Base-by-base conservation (phyloP, 208 protist species). In the Crithidia mellificae region DNA sequence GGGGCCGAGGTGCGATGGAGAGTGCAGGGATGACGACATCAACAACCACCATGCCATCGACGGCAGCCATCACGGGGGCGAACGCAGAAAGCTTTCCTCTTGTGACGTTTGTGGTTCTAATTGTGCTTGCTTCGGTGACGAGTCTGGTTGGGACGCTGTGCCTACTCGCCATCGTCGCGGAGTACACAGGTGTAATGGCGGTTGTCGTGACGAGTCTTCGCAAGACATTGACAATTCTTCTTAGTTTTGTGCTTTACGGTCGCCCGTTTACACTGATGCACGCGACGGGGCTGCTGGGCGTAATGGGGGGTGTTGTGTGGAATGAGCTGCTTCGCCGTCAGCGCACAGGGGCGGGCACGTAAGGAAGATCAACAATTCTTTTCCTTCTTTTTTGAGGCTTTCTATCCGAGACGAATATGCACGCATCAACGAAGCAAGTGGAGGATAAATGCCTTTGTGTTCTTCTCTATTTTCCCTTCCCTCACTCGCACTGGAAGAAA, bases 141-240 rank as follows among this genome's bases (percentile, higher is more conserved):
- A 83, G 58, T 41, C 68, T 85, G 25, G 32, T 68, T 20, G 83
- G 85, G 0, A 83, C 83, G 11, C 72, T 73, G 56, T 79, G 79
- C 30, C 63, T 88, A 1, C 67, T 91, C 19, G 55, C 63, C 30
- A 83, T 88, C 32, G 50, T 88, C 1, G 68, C 68, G 0, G 78
- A 80, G 47, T 91, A 73, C 63, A 82, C 72, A 19, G 74, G 81
- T 25, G 85, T 62, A 41, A 81, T 67, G 30, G 81, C 87, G 36
- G 78, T 88, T 41, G 12, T 90, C 32, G 72, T 89, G 20, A 86
- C 87, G 50, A 89, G 61, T 36, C 17, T 87, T 29, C 74, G 84
- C 41, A 93, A 90, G 68, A 73, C 75, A 34, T n/a, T 84, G 20
- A 87, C 81, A 5, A 69, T 91, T 29, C 27, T 88, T n/a, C 72